phyloP scores from a whole-genome alignment of 2,329 filamentous ascomycete genomes.

The Alternaria brassicae region DNA sequence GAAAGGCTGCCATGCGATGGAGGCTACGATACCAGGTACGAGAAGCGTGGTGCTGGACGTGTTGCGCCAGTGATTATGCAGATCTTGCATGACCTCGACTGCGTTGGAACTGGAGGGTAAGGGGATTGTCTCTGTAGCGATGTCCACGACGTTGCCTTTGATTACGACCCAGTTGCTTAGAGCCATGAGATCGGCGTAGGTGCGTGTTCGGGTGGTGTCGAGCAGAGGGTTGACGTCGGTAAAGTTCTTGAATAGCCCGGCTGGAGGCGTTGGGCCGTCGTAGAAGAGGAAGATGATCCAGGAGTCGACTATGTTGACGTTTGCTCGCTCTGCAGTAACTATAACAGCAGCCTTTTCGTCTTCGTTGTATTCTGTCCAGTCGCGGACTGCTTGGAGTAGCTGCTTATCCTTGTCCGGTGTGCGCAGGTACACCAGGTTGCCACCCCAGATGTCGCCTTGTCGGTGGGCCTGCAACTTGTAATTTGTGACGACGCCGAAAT shows the following conservation, averaged over 20 bases:
- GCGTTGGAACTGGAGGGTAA: slow-evolving; percentile 34
- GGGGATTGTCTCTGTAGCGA: slow-evolving; percentile 45
- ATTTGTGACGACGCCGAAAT: slow-evolving; percentile 51
- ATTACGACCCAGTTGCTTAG: slow-evolving; percentile 54
- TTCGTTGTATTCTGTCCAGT: slow-evolving; percentile 65
- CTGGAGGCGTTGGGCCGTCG: slow-evolving; percentile 53
- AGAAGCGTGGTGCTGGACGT: slow-evolving; percentile 30
- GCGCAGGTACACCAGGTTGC: slow-evolving; percentile 55
- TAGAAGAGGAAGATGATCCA: slow-evolving; percentile 47
- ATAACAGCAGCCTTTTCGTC: slow-evolving; percentile 44
- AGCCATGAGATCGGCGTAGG: slow-evolving; percentile 57
- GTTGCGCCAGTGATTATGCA: slow-evolving; percentile 44
- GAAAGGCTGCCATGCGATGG: slow-evolving; percentile 48
- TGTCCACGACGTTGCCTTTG: slow-evolving; percentile 44
- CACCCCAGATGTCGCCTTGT: slow-evolving; percentile 54
- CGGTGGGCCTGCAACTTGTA: slow-evolving; percentile 33
- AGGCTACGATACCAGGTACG: slow-evolving; percentile 43
- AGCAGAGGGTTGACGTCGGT: slow-evolving; percentile 54
- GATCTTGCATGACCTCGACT: slow-evolving; percentile 35
- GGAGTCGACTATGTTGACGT: slow-evolving; percentile 38
- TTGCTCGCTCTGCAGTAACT: slow-evolving; percentile 38
- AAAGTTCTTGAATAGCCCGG: slow-evolving; percentile 65
- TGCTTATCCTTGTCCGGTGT: slow-evolving; percentile 46
- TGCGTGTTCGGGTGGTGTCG: slow-evolving; percentile 58
- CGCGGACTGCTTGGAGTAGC: slow-evolving; percentile 58